A percentile compares a stretch with the other conserved stretches of the same genome.
These are phyloP conservation scores for Sphaerosporella brunnea DNA, from an alignment of 495 filamentous ascomycete genomes.

Conservation along the genomic window DNA sequence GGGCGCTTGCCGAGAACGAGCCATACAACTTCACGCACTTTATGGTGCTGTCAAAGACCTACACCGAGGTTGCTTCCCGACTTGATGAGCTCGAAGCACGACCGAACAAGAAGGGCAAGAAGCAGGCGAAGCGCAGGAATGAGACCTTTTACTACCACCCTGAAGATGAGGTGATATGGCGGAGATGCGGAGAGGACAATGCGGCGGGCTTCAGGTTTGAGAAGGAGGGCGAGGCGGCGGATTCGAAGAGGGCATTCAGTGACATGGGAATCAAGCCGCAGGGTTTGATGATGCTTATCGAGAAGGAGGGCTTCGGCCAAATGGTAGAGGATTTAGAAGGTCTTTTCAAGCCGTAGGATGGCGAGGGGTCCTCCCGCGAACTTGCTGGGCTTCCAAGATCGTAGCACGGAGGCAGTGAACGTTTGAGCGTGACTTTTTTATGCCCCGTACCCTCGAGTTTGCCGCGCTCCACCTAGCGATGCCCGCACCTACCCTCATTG, in stretches of 20 bases:
- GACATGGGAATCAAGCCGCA: constrained; percentile 74
- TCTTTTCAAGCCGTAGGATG: constrained; percentile 9
- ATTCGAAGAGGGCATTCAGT: constrained; percentile 86
- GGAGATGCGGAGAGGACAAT: constrained; percentile 29
- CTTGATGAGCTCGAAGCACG: constrained; percentile 52
- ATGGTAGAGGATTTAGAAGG: constrained; percentile 7
- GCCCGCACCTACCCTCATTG: too few relatives aligned
- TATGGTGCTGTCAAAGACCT: constrained; percentile 74
- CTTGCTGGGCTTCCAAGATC: too few relatives aligned
- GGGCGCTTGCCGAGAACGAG: constrained; percentile 77
- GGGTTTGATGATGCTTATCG: constrained; percentile 60
- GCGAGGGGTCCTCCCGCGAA: too few relatives aligned
- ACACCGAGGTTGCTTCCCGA: constrained; percentile 66
- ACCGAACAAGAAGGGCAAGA: constrained; percentile 62
- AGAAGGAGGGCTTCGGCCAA: constrained; percentile 40
- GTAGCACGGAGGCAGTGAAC: too few relatives aligned
- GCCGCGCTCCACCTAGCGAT: too few relatives aligned
- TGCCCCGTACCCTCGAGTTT: too few relatives aligned
- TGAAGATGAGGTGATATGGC: constrained; percentile 80
- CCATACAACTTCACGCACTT: constrained; percentile 87
- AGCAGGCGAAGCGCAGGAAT: constrained; percentile 32
- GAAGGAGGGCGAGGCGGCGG: constrained; percentile 57
- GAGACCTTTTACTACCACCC: constrained; percentile 80
- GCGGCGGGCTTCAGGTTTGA: constrained; percentile 58
- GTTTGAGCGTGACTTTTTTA: too few relatives aligned